A percentile compares a stretch with the other conserved stretches of the same genome.
These are phyloP conservation scores for Pseudogymnoascus sp. DNA, from an alignment of 2,329 filamentous ascomycete genomes.

Conservation along the genomic window DNA sequence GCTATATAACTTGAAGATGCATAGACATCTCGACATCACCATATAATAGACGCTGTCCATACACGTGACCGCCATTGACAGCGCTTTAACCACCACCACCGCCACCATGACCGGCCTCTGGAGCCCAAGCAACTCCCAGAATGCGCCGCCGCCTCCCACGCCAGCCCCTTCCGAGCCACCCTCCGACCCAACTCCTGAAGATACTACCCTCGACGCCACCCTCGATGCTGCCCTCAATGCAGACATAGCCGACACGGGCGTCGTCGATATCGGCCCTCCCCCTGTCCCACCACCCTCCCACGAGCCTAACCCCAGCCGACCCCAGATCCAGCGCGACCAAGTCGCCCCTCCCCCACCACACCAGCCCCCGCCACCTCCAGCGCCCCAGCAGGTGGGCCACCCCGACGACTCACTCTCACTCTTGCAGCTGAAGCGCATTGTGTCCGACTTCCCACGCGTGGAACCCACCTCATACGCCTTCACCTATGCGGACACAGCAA, in stretches of 20 bases:
- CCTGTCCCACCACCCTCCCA: slow-evolving; percentile 16
- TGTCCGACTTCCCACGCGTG: slow-evolving; percentile 61
- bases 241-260: slow-evolving; percentile 37
- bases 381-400: slow-evolving; percentile 28
- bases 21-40: background rate
- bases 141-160: slow-evolving; percentile 10
- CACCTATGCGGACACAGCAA: slow-evolving; percentile 62
- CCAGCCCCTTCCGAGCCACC: background rate
- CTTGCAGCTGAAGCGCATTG: slow-evolving; percentile 62
- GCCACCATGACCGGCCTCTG: slow-evolving; percentile 24
- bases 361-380: slow-evolving; percentile 26
- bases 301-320: slow-evolving; percentile 21
- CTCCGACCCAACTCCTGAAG: slow-evolving; percentile 3
- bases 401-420: slow-evolving; percentile 64
- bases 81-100: background rate
- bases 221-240: slow-evolving; percentile 12
- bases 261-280: slow-evolving; percentile 28
- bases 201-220: background rate
- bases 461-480: slow-evolving; percentile 79
- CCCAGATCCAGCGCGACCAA: slow-evolving; percentile 30
- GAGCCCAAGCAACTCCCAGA: slow-evolving; percentile 14
- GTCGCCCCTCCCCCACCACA: slow-evolving; percentile 30
- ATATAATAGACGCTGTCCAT: background rate
- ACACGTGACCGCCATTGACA: background rate
- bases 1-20: background rate